A percentile compares a stretch with the other conserved stretches of the same genome.
Evolutionary conservation across 2,329 filamentous ascomycete species (phyloP).

Genomic region (Sporothrix variecibatus): DNA sequence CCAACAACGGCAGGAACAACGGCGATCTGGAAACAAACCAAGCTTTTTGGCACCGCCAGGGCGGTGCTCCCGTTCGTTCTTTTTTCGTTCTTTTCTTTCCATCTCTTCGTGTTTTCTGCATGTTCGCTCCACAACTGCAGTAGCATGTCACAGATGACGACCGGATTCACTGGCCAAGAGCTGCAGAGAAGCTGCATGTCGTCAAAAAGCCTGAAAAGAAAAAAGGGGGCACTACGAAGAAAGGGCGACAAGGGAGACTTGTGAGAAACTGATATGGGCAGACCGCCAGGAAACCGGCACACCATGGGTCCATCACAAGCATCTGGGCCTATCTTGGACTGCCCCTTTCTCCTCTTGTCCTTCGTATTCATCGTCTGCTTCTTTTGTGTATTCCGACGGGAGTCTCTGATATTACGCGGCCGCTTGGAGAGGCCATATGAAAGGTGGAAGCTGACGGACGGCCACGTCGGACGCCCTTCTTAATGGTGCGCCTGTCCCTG

Average conservation of each 20-base stretch:
- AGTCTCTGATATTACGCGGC: background rate
- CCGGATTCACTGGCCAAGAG: slow-evolving; percentile 18
- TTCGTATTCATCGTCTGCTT: background rate
- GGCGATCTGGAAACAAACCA: slow-evolving; percentile 27
- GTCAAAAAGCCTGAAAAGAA: background rate
- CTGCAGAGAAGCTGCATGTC: slow-evolving; percentile 13
- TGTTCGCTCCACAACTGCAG: background rate
- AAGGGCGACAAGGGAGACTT: background rate
- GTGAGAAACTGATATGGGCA: background rate
- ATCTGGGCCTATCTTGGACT: background rate
- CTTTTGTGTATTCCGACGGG: background rate
- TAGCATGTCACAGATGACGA: slow-evolving; percentile 10
- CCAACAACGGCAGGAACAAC: background rate
- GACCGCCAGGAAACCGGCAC: background rate
- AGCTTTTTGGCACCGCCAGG: slow-evolving; percentile 4
- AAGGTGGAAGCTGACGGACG: background rate
- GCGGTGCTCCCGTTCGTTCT: background rate
- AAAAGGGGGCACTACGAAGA: background rate
- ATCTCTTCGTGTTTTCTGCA: background rate
- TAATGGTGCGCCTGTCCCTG: background rate
- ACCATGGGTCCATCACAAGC: background rate
- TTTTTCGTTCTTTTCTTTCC: background rate
- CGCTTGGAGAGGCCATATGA: background rate
- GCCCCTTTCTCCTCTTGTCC: background rate
- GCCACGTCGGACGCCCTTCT: slow-evolving; percentile 5